A percentile compares a stretch with the other conserved stretches of the same genome.
These are phyloP conservation scores for Phytophthora podocarpi DNA, from an alignment of 352 stramenopile species.

Conservation along the genomic window DNA sequence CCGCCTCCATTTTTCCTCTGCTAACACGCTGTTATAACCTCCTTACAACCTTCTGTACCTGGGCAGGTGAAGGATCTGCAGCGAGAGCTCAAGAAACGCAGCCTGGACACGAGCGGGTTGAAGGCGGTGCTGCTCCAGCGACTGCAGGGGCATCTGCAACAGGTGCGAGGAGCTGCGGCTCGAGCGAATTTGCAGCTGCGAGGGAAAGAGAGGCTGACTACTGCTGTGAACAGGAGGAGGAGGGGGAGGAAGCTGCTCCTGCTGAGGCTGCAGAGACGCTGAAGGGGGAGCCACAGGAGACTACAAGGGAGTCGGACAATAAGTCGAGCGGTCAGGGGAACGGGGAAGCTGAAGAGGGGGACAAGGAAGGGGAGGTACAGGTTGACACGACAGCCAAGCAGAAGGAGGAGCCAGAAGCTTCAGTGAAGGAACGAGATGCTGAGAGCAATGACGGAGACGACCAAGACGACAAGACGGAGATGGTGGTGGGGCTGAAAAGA, in stretches of 20 bases:
- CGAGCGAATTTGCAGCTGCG: neutral
- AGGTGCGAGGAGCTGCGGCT: slow-evolving; percentile 8
- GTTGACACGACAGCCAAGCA: too few species aligned
- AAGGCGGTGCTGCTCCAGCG: slow-evolving; percentile 52
- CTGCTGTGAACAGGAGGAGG: slow-evolving; percentile 3
- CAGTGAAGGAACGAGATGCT: neutral
- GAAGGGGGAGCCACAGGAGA: neutral
- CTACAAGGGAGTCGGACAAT: neutral
- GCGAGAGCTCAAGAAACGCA: slow-evolving; percentile 43
- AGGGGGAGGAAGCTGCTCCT: too few species aligned
- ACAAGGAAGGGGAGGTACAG: neutral
- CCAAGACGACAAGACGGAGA: slow-evolving; percentile 4
- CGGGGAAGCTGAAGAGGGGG: neutral
- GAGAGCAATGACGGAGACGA: neutral
- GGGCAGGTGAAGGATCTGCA: slow-evolving; percentile 63
- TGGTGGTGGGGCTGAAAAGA: slow-evolving; percentile 15
- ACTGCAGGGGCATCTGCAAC: slow-evolving; percentile 39
- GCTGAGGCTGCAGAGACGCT: neutral
- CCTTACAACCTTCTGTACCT: neutral
- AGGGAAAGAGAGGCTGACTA: neutral
- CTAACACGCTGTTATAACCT: neutral
- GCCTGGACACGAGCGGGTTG: slow-evolving; percentile 42
- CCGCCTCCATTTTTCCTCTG: too few species aligned
- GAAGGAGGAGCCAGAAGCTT: neutral
- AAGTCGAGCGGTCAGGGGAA: neutral